These are phyloP conservation scores for Madurella fahalii DNA, from an alignment of 2,329 filamentous ascomycete species.

Conservation along the genomic window DNA sequence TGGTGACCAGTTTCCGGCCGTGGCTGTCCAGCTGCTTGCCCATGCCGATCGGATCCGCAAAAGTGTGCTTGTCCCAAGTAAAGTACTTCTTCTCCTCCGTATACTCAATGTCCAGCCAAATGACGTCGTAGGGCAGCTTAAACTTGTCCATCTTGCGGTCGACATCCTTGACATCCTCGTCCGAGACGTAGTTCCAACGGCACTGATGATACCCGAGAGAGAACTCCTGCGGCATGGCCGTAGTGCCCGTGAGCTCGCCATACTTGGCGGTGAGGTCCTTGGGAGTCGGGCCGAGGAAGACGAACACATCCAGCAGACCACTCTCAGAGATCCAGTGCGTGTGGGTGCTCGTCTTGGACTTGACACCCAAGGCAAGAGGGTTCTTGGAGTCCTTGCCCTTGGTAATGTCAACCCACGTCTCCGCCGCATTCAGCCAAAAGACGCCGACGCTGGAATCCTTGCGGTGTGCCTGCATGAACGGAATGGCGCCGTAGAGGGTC, in stretches of 20 bases:
- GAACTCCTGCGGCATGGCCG: conserved; percentile 87
- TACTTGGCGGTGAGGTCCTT: conserved; percentile 78
- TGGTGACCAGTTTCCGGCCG: conserved; percentile 84
- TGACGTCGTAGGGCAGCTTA: conserved; percentile 95
- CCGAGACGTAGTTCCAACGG: conserved; percentile 97
- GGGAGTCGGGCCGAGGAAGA: conserved; percentile 87
- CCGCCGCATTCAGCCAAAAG: conserved; percentile 95
- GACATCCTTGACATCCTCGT: conserved; percentile 95
- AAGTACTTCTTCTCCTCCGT: conserved; percentile 98
- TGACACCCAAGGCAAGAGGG: conserved; percentile 68
- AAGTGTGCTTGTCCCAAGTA: conserved; percentile 89
- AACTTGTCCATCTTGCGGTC: conserved; percentile 94
- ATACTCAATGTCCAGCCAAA: conserved; percentile 98
- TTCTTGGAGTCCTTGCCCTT: conserved; percentile 73
- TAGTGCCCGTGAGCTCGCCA: conserved; percentile 85
- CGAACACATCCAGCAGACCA: conserved; percentile 85
- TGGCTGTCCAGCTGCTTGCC: conserved; percentile 79
- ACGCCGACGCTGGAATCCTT: conserved; percentile 91
- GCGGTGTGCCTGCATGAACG: conserved; percentile 95
- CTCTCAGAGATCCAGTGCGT: conserved; percentile 97
- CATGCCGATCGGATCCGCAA: conserved; percentile 82
- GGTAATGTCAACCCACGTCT: conserved; percentile 94
- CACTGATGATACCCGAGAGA: conserved; percentile 94
- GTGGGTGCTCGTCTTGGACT: conserved; percentile 68
- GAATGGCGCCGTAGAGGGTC: conserved; percentile 96